Percentiles rank a stretch among this genome's conserved stretches.
phyloP scores from a whole-genome alignment of 371 early-diverging fungal genomes.

The Apophysomyces elegans region DNA sequence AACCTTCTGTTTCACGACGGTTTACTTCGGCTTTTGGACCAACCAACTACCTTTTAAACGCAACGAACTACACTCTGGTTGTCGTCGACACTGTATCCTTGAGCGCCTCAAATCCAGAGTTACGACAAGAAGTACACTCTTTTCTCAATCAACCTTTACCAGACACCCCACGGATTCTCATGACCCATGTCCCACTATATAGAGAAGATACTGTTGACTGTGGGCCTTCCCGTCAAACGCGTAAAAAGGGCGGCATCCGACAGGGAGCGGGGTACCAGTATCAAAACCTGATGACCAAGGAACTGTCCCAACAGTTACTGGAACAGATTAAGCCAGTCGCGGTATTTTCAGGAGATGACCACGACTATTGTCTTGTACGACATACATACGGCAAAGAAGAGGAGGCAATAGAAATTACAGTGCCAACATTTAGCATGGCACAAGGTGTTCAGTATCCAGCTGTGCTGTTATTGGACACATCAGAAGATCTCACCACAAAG shows the following conservation, averaged over 20 bases:
- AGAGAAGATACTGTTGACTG: conserved; percentile 60
- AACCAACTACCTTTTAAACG: conserved; percentile 60
- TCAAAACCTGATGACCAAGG: conserved; percentile 73
- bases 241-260: conserved; percentile 29
- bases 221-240: conserved; percentile 67
- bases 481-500: conserved; percentile 14
- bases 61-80: conserved; percentile 67
- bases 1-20: conserved; percentile 50
- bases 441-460: conserved; percentile 57
- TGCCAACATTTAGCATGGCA: conserved; percentile 64
- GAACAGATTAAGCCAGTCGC: conserved; percentile 63
- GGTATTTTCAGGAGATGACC: conserved; percentile 92
- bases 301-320: conserved; percentile 63
- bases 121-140: conserved; percentile 47
- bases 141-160: conserved; percentile 30
- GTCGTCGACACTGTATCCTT: conserved; percentile 82
- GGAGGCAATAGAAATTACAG: conserved; percentile 38
- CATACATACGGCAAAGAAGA: conserved; percentile 33
- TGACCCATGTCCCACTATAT: conserved; percentile 44
- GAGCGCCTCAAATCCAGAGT: conserved; percentile 44
- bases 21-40: conserved; percentile 69
- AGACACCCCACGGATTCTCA: conserved; percentile 26
- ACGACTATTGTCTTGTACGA: conserved; percentile 80
- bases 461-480: conserved; percentile 34
- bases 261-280: conserved; percentile 81